Percentiles rank a stretch among this genome's conserved stretches.
phyloP scores from a whole-genome alignment of 2,329 filamentous ascomycete species.

The Hymenoscyphus occultus region DNA sequence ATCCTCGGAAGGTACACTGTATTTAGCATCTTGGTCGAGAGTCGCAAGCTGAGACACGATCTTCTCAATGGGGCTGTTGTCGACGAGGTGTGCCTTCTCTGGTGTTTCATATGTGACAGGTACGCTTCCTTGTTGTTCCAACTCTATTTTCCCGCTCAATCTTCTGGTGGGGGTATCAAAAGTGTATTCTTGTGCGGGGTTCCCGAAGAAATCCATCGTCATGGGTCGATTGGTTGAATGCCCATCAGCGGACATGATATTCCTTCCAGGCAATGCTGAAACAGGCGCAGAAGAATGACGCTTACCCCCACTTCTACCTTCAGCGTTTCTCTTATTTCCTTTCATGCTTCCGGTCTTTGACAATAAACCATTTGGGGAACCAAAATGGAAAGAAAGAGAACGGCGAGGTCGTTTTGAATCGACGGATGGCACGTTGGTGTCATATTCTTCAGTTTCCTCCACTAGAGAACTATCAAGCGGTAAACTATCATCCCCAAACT shows the following conservation, averaged over 20 bases:
- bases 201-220: background rate
- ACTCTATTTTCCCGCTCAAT: constrained; percentile 17
- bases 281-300: constrained; percentile 55
- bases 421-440: constrained; percentile 26
- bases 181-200: background rate
- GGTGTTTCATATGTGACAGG: background rate
- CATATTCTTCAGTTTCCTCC: constrained; percentile 18
- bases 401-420: constrained; percentile 44
- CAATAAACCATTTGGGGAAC: constrained; percentile 55
- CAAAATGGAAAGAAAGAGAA: constrained; percentile 60
- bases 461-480: constrained; percentile 28
- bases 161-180: background rate
- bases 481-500: constrained; percentile 30
- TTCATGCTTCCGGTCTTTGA: constrained; percentile 55
- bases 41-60: background rate
- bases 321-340: constrained; percentile 50
- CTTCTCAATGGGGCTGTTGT: background rate
- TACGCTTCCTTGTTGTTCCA: constrained; percentile 30
- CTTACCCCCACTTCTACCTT: constrained; percentile 43
- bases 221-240: constrained; percentile 15
- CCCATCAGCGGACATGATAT: constrained; percentile 29
- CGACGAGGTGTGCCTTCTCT: background rate
- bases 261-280: constrained; percentile 31
- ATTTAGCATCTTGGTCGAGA: constrained; percentile 66
- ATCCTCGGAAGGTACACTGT: constrained; percentile 66